Evolutionary conservation across 345 rosid species (phyloP).

Genomic region (Erodium maritimum): DNA sequence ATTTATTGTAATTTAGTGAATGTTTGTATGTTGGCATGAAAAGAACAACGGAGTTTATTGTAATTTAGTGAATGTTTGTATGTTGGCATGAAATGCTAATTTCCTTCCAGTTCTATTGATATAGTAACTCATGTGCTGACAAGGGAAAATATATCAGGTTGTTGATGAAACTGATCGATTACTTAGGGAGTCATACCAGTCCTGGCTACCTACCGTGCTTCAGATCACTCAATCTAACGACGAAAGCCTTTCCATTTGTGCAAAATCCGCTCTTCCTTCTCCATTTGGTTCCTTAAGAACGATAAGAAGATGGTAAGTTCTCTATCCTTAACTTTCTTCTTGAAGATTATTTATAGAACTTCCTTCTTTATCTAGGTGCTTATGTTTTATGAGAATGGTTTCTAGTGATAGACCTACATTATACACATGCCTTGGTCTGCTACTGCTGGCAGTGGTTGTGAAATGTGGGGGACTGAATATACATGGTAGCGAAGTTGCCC

Average conservation of each 20-base stretch:
- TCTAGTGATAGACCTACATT: no score
- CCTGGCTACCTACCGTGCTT: constrained; percentile 93
- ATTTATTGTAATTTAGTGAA: not conserved
- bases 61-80: not conserved
- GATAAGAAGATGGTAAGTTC: constrained; percentile 67
- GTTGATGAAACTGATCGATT: constrained; percentile 94
- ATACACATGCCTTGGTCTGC: no score
- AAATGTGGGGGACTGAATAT: not conserved
- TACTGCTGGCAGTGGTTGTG: not conserved
- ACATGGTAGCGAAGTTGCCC: not conserved
- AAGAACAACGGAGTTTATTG: not conserved
- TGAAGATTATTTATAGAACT: not conserved
- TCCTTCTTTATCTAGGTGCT: no score
- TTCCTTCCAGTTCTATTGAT: constrained; percentile 2
- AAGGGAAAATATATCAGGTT: constrained; percentile 39
- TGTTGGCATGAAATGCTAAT: not conserved
- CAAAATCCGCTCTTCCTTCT: constrained; percentile 19
- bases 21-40: not conserved
- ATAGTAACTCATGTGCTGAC: constrained; percentile 14
- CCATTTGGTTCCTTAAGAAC: constrained; percentile 57
- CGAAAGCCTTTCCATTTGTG: constrained; percentile 23
- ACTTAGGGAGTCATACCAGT: constrained; percentile 88
- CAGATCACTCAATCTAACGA: constrained; percentile 32
- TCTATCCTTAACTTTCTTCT: constrained; percentile 3
- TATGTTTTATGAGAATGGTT: no score